These are phyloP conservation scores for Geranium incanum DNA, from an alignment of 441 rosid genomes.

Conservation along the genomic window DNA sequence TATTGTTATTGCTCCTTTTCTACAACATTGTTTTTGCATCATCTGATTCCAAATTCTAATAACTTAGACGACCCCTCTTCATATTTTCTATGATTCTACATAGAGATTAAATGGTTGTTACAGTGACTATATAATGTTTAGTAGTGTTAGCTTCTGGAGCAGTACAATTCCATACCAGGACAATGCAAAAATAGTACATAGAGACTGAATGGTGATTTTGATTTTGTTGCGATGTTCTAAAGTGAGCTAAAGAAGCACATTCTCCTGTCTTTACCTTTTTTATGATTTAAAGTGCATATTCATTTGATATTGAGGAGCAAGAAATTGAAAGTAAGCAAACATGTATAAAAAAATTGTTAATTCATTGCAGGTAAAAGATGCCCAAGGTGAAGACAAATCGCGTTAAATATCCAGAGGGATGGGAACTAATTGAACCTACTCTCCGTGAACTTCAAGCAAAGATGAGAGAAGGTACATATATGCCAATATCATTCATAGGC, in stretches of 20 bases:
- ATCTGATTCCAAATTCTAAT: too few relatives aligned
- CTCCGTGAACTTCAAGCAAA: slow-evolving; percentile 56
- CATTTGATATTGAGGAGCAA: neutral
- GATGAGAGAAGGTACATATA: slow-evolving; percentile 70
- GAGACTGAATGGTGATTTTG: too few relatives aligned
- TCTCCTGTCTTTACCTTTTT: neutral
- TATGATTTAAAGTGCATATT: neutral
- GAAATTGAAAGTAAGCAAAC: neutral
- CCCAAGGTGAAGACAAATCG: slow-evolving; percentile 73
- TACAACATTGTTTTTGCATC: too few relatives aligned
- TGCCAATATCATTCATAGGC: neutral
- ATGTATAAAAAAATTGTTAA: neutral
- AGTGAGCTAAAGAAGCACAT: neutral
- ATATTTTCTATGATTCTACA: too few relatives aligned
- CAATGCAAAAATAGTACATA: too few relatives aligned
- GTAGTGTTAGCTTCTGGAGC: too few relatives aligned
- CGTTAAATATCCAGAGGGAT: slow-evolving; percentile 63
- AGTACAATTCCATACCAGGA: too few relatives aligned
- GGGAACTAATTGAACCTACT: slow-evolving; percentile 83
- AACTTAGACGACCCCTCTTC: too few relatives aligned
- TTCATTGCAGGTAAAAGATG: slow-evolving; percentile 30
- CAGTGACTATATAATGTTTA: too few relatives aligned
- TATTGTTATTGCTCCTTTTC: too few relatives aligned
- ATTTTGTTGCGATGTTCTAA: too few relatives aligned
- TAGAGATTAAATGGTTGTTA: too few relatives aligned